These are phyloP conservation scores for Xylariales sp. DNA, from an alignment of 2,329 filamentous ascomycete species.

Conservation along the genomic window DNA sequence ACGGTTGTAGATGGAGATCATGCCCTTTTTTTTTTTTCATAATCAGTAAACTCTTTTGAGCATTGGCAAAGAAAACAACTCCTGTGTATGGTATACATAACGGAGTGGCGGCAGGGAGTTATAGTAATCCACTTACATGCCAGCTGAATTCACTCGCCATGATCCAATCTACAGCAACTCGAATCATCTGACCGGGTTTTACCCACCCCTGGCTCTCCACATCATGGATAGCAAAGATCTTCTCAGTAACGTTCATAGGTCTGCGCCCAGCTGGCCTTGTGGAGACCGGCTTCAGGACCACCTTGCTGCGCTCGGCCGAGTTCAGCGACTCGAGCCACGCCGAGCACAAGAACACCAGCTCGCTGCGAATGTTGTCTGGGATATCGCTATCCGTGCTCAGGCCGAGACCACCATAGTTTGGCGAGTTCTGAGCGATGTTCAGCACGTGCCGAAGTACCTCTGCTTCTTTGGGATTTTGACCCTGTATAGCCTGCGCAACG, in stretches of 20 bases:
- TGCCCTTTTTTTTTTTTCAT: constrained; percentile 19
- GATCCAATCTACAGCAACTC: constrained; percentile 40
- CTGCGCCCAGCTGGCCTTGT: constrained; percentile 14
- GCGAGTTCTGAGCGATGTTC: constrained; percentile 11
- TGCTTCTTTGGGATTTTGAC: constrained; percentile 12
- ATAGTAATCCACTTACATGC: constrained; percentile 17
- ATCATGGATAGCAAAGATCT: constrained; percentile 41
- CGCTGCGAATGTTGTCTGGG: constrained; percentile 9
- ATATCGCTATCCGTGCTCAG: constrained; percentile 9
- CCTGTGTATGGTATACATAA: no score
- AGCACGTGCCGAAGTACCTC: constrained; percentile 16
- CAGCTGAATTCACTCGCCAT: constrained; percentile 39
- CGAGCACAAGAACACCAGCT: constrained; percentile 21
- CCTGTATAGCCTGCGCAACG: constrained; percentile 2
- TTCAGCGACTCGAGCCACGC: constrained; percentile 24
- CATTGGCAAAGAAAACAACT: no score
- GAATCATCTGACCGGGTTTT: constrained; percentile 32
- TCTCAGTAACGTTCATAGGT: constrained; percentile 37
- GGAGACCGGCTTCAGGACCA: constrained; percentile 6
- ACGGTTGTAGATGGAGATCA: constrained; percentile 33
- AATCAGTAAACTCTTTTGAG: background rate
- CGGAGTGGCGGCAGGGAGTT: no score
- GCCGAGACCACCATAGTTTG: constrained; percentile 22
- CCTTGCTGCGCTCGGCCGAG: constrained; percentile 15
- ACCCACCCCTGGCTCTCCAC: constrained; percentile 27